Base-by-base conservation (phyloP, 1,284 basidiomycete species). In the Cryptococcus floricola region DNA sequence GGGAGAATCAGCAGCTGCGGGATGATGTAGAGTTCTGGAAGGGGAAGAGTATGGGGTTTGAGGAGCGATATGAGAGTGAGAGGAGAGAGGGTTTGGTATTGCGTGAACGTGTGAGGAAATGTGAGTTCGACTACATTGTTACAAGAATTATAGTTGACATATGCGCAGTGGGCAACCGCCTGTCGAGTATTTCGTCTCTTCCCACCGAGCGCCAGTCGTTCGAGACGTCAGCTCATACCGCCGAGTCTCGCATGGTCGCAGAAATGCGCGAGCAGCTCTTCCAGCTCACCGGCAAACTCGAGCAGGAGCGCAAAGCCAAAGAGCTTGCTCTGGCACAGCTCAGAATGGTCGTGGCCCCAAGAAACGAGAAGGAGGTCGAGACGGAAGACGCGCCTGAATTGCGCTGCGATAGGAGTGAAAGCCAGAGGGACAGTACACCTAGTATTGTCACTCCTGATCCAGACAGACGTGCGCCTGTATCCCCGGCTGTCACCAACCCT, bases 1-100 rank as follows among this genome's bases (percentile, higher is more conserved):
- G 73, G 63, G 71, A 76, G 61, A 53, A 70, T 18, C 70, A 76
- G 44, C 68, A 68, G 2, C 52, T 76, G 14, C 60, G 65, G 25
- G 74, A 74, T 39, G 71, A 74, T 48, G 67, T 73, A 7, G 70
- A 70, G 16, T 46, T 69, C n/a, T 74, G 72, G 72, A 67, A 64
- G 48, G 54, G 56, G 27, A 61, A 71, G 27, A 74, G 69, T 57
- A 53, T 57, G 25, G 61, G 53, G 4, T 47, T 73, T 38, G 71
- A 74, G 46, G 71, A 73, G 47, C 57, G 57, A 52, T 56, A 71
- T 18, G 70, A 71, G 28, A 52, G 57, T 5, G 74, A 76, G 59
- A 61, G 64, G 42, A 63, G 65, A 38, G 71, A 74, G 42, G 53
- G 58, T 1, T 57, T 46, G 1, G 49, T 69, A 0, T 53, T 73